Evolutionary conservation across 345 rosid species (phyloP), one percentile per base, ranked within the genome.

Genomic region (Linum usitatissimum): DNA sequence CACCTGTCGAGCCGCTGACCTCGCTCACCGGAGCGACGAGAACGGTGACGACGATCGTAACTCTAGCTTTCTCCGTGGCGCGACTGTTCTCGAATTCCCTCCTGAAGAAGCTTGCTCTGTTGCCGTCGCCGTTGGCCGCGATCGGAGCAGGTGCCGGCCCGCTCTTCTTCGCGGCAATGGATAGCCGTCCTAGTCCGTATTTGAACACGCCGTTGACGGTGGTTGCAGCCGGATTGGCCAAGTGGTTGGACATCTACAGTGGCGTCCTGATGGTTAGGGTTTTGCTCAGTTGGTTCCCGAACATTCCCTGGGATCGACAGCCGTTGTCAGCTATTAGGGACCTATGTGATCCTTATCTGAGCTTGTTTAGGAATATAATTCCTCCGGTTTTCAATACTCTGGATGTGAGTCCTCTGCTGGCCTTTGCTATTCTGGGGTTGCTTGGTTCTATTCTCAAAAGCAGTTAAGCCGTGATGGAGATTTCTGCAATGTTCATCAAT

Each of bases 241-340:
- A 86, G 71, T 88, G 96, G 96, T 84, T 88, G 0, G 95, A 91
- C 57, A 85, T 88, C 17, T 86, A 88, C 82, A 88, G 92, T 18
- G 95, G 87, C 63, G 93, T 86, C 39, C 68, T 92, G 75, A 79
- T 87, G 96, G 87, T 92, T 53, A 79, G 96, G 80, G 98, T 92
- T 53, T 78, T 92, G 74, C 88, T 89, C 13, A 86, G 96, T 70
- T 92, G 95, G 98, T 92, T 92, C 73, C 98, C 95, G 0, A 92
- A 92, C 67, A 84, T 86, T 4, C 95, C 93, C 0, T 89, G 95
- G 98, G 95, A 92, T 53, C 73, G 87, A 20, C 96, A 86, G 77
- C 95, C 96, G 0, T 66, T 89, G 34, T 81, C 91, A 5, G 96
- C 95, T 0, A 83, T 89, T 5, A 77, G 93, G 65, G 96, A 85